A percentile compares a stretch with the other conserved stretches of the same genome.
Evolutionary conservation across 2,329 filamentous ascomycete genomes (phyloP).

Genomic region (Teratosphaeria epicoccoides): DNA sequence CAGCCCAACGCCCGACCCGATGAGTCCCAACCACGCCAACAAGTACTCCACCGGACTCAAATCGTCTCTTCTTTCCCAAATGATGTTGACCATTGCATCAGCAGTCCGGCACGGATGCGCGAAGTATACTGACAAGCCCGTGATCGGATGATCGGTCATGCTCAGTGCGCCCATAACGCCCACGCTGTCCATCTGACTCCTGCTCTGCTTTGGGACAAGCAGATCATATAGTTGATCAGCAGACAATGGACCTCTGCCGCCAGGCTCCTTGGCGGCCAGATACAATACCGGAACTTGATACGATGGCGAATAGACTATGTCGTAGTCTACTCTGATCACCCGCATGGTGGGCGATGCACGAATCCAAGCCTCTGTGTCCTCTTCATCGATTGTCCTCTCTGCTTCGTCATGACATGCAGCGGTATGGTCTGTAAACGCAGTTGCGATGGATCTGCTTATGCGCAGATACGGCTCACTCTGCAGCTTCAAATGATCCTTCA

Average conservation of each 20-base stretch:
- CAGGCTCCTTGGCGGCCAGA: slow-evolving; percentile 21
- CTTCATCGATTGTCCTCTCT: not conserved
- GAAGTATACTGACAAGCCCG: slow-evolving; percentile 71
- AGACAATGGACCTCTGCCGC: not conserved
- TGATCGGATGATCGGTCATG: slow-evolving; percentile 63
- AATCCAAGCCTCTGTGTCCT: not conserved
- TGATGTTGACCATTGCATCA: slow-evolving; percentile 57
- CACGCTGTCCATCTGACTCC: slow-evolving; percentile 22
- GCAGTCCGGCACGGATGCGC: slow-evolving; percentile 86
- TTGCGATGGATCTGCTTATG: not conserved
- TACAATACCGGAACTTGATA: slow-evolving; percentile 39
- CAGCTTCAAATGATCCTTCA: not conserved
- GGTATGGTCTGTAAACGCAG: not conserved
- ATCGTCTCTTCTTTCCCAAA: slow-evolving; percentile 8
- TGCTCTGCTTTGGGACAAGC: slow-evolving; percentile 27
- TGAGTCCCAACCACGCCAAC: slow-evolving; percentile 77
- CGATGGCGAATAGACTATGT: slow-evolving; percentile 33
- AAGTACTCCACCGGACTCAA: slow-evolving; percentile 56
- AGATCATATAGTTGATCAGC: slow-evolving; percentile 25
- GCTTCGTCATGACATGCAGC: not conserved
- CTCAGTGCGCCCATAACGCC: slow-evolving; percentile 26
- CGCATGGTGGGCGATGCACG: not conserved
- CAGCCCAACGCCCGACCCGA: slow-evolving; percentile 70
- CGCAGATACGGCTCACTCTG: not conserved
- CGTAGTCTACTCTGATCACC: slow-evolving; percentile 19